Evolutionary conservation across 2,329 filamentous ascomycete species (phyloP).

Genomic region (Xylaria arbuscula): DNA sequence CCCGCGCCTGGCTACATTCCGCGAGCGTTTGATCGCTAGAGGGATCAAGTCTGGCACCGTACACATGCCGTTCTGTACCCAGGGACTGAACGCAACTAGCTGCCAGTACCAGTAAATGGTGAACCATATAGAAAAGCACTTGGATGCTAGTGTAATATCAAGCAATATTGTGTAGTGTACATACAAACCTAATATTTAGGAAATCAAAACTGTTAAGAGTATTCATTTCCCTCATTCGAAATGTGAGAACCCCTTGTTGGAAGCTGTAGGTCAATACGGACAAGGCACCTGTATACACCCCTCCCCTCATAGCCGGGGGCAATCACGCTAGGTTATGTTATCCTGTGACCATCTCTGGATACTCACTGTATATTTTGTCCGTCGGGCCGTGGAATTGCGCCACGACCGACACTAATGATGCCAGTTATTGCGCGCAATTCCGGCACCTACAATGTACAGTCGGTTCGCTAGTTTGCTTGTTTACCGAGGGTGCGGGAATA

Average conservation of each 20-base stretch:
- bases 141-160: not conserved
- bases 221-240: not conserved
- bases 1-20: constrained; percentile 77
- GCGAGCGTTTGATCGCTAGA: constrained; percentile 77
- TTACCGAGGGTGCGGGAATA: not conserved
- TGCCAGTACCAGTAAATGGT: constrained; percentile 49
- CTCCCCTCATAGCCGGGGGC: not conserved
- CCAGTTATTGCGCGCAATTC: not conserved
- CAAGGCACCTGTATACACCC: not conserved
- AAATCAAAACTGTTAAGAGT: not conserved
- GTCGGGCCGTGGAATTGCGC: constrained; percentile 9
- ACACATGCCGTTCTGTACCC: constrained; percentile 78
- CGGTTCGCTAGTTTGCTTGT: not conserved
- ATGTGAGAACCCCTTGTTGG: not conserved
- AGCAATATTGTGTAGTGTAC: constrained; percentile 9
- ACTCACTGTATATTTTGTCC: not conserved
- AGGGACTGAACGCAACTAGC: constrained; percentile 64
- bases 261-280: too few species aligned
- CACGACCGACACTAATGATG: not conserved
- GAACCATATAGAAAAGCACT: not conserved
- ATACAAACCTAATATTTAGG: not conserved
- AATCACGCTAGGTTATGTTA: not conserved
- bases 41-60: constrained; percentile 73
- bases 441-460: too few species aligned
- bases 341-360: not conserved